phyloP scores from a whole-genome alignment of 352 stramenopile genomes.

The Phytophthora ohioensis region DNA sequence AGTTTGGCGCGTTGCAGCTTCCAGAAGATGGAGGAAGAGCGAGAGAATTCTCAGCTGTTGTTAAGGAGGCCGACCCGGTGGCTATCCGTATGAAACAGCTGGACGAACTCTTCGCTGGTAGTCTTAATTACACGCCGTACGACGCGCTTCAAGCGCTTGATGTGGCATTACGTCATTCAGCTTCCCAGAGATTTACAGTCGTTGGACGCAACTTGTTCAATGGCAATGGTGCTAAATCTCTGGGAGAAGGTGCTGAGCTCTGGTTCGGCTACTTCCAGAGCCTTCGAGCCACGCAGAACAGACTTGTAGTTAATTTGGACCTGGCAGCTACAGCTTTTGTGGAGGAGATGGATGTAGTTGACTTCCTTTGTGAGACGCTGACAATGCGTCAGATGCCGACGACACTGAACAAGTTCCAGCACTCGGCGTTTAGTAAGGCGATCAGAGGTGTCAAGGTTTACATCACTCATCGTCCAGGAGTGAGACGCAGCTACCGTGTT shows the following conservation, averaged over 20 bases:
- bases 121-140: slow-evolving; percentile 79
- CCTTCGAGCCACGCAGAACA: slow-evolving; percentile 69
- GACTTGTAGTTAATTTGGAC: slow-evolving; percentile 76
- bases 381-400: slow-evolving; percentile 38
- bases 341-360: slow-evolving; percentile 59
- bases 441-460: slow-evolving; percentile 73
- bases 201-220: slow-evolving; percentile 73
- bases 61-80: slow-evolving; percentile 66
- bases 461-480: slow-evolving; percentile 68
- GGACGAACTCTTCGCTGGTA: slow-evolving; percentile 56
- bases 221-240: slow-evolving; percentile 41
- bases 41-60: slow-evolving; percentile 53
- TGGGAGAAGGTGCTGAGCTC: slow-evolving; percentile 70
- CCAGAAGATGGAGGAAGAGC: slow-evolving; percentile 54
- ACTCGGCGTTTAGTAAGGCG: slow-evolving; percentile 60
- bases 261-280: slow-evolving; percentile 86
- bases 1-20: slow-evolving; percentile 50
- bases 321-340: slow-evolving; percentile 79
- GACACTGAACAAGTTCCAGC: slow-evolving; percentile 51
- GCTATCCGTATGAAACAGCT: slow-evolving; percentile 75
- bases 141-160: slow-evolving; percentile 79
- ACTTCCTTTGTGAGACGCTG: slow-evolving; percentile 55
- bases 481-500: slow-evolving; percentile 68
- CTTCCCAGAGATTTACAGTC: slow-evolving; percentile 56
- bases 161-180: slow-evolving; percentile 69